Base-by-base conservation (phyloP, 1,284 basidiomycete species). In the Ceratobasidium sp. region DNA sequence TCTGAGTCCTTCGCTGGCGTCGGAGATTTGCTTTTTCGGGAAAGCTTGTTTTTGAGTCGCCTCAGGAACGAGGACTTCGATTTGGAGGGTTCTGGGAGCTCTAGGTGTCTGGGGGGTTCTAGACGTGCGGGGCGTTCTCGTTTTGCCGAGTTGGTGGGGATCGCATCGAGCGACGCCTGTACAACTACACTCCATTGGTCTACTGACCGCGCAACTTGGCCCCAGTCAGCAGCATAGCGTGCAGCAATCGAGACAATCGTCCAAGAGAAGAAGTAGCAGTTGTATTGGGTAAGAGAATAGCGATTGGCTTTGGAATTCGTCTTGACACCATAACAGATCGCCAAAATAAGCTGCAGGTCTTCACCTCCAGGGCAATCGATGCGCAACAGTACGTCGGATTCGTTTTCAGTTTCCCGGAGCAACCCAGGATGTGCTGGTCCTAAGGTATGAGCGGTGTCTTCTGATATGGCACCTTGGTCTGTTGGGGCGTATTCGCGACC, bases 201-300 rank as follows among this genome's bases (percentile, higher is more conserved):
- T 8, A 19, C 27, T 19, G 54, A 59, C 44, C 8, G 7, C 22
- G 56, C 45, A 3, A 41, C 19, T 2, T 53, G 31, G 19, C 36
- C 54, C 54, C 54, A 56, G n/a, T 27, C 36, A 27, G 36, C 54
- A 24, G 54, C 29, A 31, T 56, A 31, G 15, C 54, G 54, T 15
- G 54, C 54, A 14, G 36, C 36, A 15, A 31, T 56, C 27, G 36
- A 31, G 24, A 56, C 36, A 19, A 60, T 60, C 17, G 59, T 60
- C 59, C 59, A 60, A 1, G 59, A 36, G 59, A 60, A 60, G 59
- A 60, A 60, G 33, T 60, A 60, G 41, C 59, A 60, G 59, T 60
- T 60, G 59, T 41, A 60, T 22, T 41, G 31, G 5, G 44, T 31
- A 22, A 60, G 59, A 8, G 59, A 41, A 33, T 60, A 60, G 33